phyloP scores from a whole-genome alignment of 371 early-diverging fungal genomes.

The Apophysomyces elegans region DNA sequence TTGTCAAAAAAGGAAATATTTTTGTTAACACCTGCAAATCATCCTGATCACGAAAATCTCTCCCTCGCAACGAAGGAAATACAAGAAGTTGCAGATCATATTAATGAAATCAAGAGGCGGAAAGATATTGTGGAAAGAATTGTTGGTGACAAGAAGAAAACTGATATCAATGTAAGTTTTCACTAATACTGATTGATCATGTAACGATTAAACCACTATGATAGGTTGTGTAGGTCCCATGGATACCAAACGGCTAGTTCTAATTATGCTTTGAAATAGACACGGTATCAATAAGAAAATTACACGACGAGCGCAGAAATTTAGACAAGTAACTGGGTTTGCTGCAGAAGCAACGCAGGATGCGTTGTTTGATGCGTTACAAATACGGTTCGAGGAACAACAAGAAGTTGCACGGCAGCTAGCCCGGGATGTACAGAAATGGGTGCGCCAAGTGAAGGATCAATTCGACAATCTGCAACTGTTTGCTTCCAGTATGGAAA shows the following conservation, averaged over 20 bases:
- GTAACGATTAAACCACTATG: not conserved
- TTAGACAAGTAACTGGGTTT: slow-evolving; percentile 40
- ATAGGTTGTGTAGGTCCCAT: slow-evolving; percentile 48
- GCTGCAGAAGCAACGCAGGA: slow-evolving; percentile 58
- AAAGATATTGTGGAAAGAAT: slow-evolving; percentile 85
- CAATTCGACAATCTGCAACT: slow-evolving; percentile 61
- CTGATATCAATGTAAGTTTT: slow-evolving; percentile 62
- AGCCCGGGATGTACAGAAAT: slow-evolving; percentile 56
- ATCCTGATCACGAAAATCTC: slow-evolving; percentile 61
- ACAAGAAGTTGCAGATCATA: slow-evolving; percentile 75
- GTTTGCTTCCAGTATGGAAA: slow-evolving; percentile 62
- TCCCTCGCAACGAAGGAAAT: slow-evolving; percentile 51
- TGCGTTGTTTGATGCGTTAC: slow-evolving; percentile 59
- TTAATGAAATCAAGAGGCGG: slow-evolving; percentile 83
- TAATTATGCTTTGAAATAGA: slow-evolving; percentile 28
- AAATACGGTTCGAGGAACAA: slow-evolving; percentile 64
- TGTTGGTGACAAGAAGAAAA: slow-evolving; percentile 69
- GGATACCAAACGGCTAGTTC: too few relatives aligned
- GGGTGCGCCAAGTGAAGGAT: slow-evolving; percentile 60
- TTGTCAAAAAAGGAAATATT: slow-evolving; percentile 60
- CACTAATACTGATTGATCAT: too few relatives aligned
- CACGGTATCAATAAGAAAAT: slow-evolving; percentile 80
- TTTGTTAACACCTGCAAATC: slow-evolving; percentile 56
- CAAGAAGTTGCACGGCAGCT: slow-evolving; percentile 58
- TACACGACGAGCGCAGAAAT: slow-evolving; percentile 49